phyloP scores from a whole-genome alignment of 306 rosid genomes.

The Mimosa bimucronata region DNA sequence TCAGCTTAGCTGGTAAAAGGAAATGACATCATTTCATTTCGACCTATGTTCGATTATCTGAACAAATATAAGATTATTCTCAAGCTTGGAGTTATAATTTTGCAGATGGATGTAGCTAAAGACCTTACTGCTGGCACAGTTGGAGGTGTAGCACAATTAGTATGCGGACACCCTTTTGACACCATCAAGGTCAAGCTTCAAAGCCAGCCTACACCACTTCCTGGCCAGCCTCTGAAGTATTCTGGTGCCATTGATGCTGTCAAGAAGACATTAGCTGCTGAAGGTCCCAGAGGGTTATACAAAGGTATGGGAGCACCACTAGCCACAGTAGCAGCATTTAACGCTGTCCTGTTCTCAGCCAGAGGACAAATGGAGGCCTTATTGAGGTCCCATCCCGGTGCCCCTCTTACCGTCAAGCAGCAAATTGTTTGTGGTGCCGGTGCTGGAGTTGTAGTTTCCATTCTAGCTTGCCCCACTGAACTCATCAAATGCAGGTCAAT shows the following conservation, averaged over 20 bases:
- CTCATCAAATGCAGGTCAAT: conserved; percentile 91
- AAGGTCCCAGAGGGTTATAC: conserved; percentile 91
- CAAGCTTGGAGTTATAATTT: conserved; percentile 18
- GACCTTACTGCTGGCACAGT: conserved; percentile 91
- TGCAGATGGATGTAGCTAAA: conserved; percentile 90
- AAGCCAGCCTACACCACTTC: conserved; percentile 91
- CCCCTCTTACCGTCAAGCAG: conserved; percentile 67
- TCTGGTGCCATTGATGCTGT: conserved; percentile 94
- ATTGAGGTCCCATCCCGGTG: conserved; percentile 79
- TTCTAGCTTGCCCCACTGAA: conserved; percentile 96
- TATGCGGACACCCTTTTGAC: conserved; percentile 93
- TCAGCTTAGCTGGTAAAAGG: neutral
- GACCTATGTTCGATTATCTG: neutral
- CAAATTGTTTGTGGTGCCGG: conserved; percentile 87
- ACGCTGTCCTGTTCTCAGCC: conserved; percentile 86
- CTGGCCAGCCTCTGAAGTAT: conserved; percentile 79
- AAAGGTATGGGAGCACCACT: conserved; percentile 99
- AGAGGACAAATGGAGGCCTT: conserved; percentile 89
- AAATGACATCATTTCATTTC: neutral
- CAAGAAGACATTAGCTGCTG: conserved; percentile 87
- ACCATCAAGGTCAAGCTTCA: conserved; percentile 98
- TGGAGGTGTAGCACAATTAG: conserved; percentile 93
- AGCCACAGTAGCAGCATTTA: conserved; percentile 96
- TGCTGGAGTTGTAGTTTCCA: conserved; percentile 91
- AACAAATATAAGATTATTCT: neutral